Base-by-base conservation (phyloP, 495 filamentous ascomycete genomes). In the Xylaria acuta region DNA sequence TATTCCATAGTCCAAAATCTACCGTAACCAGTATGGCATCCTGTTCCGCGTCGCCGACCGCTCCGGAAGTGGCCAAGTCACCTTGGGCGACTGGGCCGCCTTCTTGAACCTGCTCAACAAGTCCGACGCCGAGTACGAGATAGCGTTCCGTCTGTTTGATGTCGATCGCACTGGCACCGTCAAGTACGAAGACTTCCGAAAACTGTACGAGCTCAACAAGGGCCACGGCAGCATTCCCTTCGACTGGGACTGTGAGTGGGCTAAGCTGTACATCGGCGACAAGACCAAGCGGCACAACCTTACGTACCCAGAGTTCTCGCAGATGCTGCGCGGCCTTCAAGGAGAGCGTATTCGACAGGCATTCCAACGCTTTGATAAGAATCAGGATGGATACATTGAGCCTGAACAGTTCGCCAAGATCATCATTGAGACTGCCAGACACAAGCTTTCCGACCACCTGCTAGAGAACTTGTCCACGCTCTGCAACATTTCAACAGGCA, bases 111-210 rank as follows among this genome's bases (percentile, higher is more conserved):
- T 99, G 67, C 89, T 99, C 45, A 87, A 88, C 64, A 98, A 97
- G 80, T 94, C 96, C 72, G 96, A 98, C 74, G 97, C 96, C 77
- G 97, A 99, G 81, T 99, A 99, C 80, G 95, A 99, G 82, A 98
- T 99, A 74, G 95, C 95, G 5, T 99, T 98, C 84, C 92, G 97
- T 69, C 87, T 98, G 36, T 99, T 99, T 82, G 96, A 98, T 75
- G 82, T 91, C 72, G 89, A 96, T 34, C 89, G 92, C 45, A 91
- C 88, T 27, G 96, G 96, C 5, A 87, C 84, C 27, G 93, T 99
- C 75, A 94, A 93, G 75, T 97, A 94, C 75, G 93, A 97, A 1
- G 88, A 93, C 75, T 94, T 99, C 81, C 87, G 92, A 75, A 85
- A 87, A 43, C 86, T 94, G 43, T 97, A 95, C 81, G 90, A 93